Evolutionary conservation across 2,329 filamentous ascomycete species (phyloP).

Genomic region (Tolypocladium ovalisporum): DNA sequence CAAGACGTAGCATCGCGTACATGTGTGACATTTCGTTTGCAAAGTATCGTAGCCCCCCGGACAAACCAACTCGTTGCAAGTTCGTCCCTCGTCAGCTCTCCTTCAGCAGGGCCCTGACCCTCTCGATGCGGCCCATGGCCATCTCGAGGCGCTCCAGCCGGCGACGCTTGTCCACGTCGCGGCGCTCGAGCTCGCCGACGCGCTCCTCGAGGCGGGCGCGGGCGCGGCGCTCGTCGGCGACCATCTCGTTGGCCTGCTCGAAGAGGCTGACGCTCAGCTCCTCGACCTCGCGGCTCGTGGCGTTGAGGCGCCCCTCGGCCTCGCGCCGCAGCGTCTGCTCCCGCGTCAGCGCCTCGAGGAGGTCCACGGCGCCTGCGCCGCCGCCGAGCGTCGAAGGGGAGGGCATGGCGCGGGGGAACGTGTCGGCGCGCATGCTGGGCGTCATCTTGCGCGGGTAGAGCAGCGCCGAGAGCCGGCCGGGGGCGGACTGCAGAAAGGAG

Average conservation of each 20-base stretch:
- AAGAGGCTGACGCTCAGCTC: constrained; percentile 68
- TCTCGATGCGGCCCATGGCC: constrained; percentile 60
- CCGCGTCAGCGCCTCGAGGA: constrained; percentile 52
- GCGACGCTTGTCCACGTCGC: constrained; percentile 59
- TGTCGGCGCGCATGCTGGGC: constrained; percentile 9
- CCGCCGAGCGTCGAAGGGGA: background rate
- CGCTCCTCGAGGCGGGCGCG: constrained; percentile 61
- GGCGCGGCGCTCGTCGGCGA: constrained; percentile 62
- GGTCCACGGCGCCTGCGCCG: constrained; percentile 26
- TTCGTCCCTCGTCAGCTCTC: constrained; percentile 9
- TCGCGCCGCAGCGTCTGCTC: constrained; percentile 57
- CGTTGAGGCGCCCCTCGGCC: constrained; percentile 56
- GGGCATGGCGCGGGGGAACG: constrained; percentile 1
- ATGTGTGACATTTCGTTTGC: background rate
- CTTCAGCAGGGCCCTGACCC: constrained; percentile 51
- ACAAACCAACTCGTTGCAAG: background rate
- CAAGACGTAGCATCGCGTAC: too few species aligned
- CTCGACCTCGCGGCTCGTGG: constrained; percentile 64
- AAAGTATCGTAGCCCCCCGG: too few species aligned
- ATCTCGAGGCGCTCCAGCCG: constrained; percentile 61
- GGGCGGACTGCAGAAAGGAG: constrained; percentile 35
- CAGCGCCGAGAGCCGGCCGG: constrained; percentile 33
- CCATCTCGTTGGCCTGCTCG: constrained; percentile 81
- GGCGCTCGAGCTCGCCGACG: constrained; percentile 54
- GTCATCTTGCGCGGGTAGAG: constrained; percentile 34